Evolutionary conservation across 75 land plant genomes (phyloP).

Genomic region (Picea glauca): DNA sequence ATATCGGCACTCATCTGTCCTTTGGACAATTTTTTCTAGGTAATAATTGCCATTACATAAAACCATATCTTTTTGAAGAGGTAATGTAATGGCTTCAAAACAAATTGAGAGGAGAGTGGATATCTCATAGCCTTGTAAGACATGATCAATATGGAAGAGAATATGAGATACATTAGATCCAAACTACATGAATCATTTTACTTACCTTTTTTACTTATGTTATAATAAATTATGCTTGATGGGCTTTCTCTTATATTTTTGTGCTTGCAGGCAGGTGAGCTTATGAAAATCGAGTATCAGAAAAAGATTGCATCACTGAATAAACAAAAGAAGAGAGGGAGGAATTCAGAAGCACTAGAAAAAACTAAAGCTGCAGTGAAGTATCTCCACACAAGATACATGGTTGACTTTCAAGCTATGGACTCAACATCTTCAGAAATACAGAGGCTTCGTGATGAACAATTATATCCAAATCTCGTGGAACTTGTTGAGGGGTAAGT

Average conservation of each 20-base stretch:
- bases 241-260: background rate
- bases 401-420: conserved; percentile 81
- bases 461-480: conserved; percentile 61
- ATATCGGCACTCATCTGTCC: no score
- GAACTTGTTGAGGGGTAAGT: conserved; percentile 68
- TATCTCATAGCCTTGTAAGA: no score
- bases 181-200: no score
- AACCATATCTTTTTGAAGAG: no score
- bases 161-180: no score
- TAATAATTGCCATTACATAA: no score
- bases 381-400: conserved; percentile 67
- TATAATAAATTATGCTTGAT: no score
- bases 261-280: conserved; percentile 59
- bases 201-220: no score
- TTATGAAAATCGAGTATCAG: conserved; percentile 72
- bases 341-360: conserved; percentile 49
- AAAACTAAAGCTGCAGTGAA: conserved; percentile 72
- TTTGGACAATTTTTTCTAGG: no score
- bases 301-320: conserved; percentile 55
- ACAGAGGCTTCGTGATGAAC: conserved; percentile 57
- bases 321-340: conserved; percentile 57
- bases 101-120: no score
- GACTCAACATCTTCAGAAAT: conserved; percentile 71
- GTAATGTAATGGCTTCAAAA: no score
- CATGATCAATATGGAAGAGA: no score